A percentile compares a stretch with the other conserved stretches of the same genome.
phyloP scores from a whole-genome alignment of 2,329 filamentous ascomycete species.

The Decorospora gaudefroyi region DNA sequence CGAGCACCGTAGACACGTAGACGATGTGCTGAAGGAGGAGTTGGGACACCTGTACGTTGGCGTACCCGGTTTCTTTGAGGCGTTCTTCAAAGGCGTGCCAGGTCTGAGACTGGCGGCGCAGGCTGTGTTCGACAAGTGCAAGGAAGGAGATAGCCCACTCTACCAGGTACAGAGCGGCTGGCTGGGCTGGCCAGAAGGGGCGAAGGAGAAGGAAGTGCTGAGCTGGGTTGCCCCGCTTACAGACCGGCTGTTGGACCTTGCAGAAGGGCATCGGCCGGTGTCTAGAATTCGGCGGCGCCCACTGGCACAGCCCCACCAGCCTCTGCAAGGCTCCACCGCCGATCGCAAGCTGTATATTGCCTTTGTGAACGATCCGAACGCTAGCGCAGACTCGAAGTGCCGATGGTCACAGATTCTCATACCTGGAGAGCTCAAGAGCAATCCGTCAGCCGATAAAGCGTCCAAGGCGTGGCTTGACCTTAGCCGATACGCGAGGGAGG shows the following conservation, averaged over 20 bases:
- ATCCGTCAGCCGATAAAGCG: conserved; percentile 48
- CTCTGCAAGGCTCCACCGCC: conserved; percentile 29
- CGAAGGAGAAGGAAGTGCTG: conserved; percentile 28
- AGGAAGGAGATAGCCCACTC: conserved; percentile 28
- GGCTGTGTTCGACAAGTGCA: conserved; percentile 26
- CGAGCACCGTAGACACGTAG: conserved; percentile 25
- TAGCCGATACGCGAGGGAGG: conserved; percentile 52
- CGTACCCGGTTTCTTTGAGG: conserved; percentile 29
- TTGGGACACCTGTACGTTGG: conserved; percentile 26
- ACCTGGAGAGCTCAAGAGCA: conserved; percentile 52
- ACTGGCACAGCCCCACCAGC: conserved; percentile 26
- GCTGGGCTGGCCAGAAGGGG: conserved; percentile 26
- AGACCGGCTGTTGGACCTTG: conserved; percentile 22
- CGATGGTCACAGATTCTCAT: conserved; percentile 53
- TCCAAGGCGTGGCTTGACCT: conserved; percentile 47
- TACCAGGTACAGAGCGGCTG: conserved; percentile 25
- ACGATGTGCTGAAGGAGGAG: conserved; percentile 26
- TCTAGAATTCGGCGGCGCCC: conserved; percentile 17
- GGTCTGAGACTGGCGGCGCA: conserved; percentile 16
- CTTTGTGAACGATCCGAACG: conserved; percentile 28
- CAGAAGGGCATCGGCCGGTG: conserved; percentile 16
- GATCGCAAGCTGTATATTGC: conserved; percentile 33
- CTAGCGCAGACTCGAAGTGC: conserved; percentile 21
- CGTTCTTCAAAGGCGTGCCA: conserved; percentile 25
- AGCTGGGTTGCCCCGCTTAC: conserved; percentile 28